These are phyloP conservation scores for Penstemon davidsonii DNA, from an alignment of 257 asterid genomes.

Conservation along the genomic window DNA sequence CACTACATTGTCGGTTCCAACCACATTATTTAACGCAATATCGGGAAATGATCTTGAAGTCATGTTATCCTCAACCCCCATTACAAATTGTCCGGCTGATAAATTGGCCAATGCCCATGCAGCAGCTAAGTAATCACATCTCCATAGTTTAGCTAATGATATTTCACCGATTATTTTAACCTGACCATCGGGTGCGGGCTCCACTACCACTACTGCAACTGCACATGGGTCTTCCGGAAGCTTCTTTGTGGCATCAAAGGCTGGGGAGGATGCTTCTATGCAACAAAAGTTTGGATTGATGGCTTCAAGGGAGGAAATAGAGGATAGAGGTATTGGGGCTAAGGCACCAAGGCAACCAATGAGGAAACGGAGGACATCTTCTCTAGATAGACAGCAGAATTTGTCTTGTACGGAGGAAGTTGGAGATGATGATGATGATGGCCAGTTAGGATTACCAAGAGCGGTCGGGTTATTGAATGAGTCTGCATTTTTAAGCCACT, in stretches of 20 bases:
- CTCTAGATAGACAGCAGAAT: constrained; percentile 87
- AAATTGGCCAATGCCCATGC: constrained; percentile 93
- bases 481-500: constrained; percentile 75
- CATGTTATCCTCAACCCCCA: constrained; percentile 83
- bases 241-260: constrained; percentile 57
- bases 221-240: constrained; percentile 75
- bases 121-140: constrained; percentile 77
- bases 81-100: constrained; percentile 86
- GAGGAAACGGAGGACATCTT: constrained; percentile 89
- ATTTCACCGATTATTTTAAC: constrained; percentile 80
- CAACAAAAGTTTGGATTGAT: constrained; percentile 65
- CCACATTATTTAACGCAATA: constrained; percentile 29
- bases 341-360: constrained; percentile 97
- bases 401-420: constrained; percentile 59
- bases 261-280: constrained; percentile 68
- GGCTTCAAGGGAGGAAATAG: constrained; percentile 70
- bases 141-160: constrained; percentile 86
- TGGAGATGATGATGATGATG: constrained; percentile 67
- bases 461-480: constrained; percentile 41
- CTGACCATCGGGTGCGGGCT: constrained; percentile 54
- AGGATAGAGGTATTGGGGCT: constrained; percentile 92
- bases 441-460: constrained; percentile 37
- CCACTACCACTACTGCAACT: constrained; percentile 87
- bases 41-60: constrained; percentile 45
- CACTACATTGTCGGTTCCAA: constrained; percentile 32